phyloP scores from a whole-genome alignment of 2,329 filamentous ascomycete species.

The Plectosphaerella cucumerina region DNA sequence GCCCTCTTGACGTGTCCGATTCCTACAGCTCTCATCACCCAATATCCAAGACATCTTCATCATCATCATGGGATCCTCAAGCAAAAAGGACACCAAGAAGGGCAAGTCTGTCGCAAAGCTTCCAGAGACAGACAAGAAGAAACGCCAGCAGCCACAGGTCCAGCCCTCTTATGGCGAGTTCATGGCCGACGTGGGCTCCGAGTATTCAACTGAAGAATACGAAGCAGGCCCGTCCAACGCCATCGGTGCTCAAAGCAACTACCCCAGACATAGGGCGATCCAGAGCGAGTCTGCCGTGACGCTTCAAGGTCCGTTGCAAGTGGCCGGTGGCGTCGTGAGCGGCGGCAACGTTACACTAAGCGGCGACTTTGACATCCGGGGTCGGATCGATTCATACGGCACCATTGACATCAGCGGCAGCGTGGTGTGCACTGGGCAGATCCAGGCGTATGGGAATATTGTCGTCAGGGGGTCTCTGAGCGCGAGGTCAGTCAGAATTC shows the following conservation, averaged over 20 bases:
- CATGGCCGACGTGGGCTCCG: constrained; percentile 16
- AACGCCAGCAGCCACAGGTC: background rate
- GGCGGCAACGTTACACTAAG: constrained; percentile 38
- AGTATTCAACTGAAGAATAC: constrained; percentile 14
- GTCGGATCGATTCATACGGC: constrained; percentile 43
- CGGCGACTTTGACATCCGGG: constrained; percentile 38
- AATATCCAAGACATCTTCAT: too few species aligned
- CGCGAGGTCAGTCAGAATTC: constrained; percentile 27
- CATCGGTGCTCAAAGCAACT: background rate
- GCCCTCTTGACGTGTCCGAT: too few species aligned
- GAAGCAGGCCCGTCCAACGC: background rate
- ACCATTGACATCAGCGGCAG: constrained; percentile 36
- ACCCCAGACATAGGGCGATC: constrained; percentile 30
- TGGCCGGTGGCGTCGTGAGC: constrained; percentile 41
- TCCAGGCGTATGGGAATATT: constrained; percentile 45
- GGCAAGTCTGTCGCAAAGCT: background rate
- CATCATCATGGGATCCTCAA: background rate
- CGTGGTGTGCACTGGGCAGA: constrained; percentile 37
- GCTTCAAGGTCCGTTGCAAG: constrained; percentile 40
- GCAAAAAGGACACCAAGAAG: background rate
- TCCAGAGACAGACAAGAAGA: background rate
- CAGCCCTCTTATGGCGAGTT: background rate
- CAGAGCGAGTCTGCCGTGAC: constrained; percentile 35
- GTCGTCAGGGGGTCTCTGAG: constrained; percentile 32
- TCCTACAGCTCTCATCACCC: too few species aligned